Evolutionary conservation across 1,284 basidiomycete species (phyloP).

Genomic region (Pisolithus thermaeus): DNA sequence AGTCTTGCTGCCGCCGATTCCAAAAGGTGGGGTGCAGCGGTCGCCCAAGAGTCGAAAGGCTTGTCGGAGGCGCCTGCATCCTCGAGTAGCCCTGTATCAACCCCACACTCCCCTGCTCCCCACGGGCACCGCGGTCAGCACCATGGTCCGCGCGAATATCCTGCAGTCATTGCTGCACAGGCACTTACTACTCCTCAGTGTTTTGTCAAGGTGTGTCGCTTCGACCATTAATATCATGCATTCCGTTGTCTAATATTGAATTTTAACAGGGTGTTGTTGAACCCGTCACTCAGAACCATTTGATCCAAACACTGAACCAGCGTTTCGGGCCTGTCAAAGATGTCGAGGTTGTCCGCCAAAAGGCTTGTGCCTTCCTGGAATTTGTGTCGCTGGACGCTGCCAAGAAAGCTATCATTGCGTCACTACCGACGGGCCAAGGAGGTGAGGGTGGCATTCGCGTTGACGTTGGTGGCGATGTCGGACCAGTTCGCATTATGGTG

Average conservation of each 20-base stretch:
- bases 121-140: constrained; percentile 29
- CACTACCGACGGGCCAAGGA: constrained; percentile 58
- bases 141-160: constrained; percentile 34
- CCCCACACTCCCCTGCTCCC: constrained; percentile 45
- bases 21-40: constrained; percentile 74
- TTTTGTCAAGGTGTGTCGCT: constrained; percentile 75
- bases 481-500: constrained; percentile 61
- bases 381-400: constrained; percentile 79
- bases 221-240: neutral
- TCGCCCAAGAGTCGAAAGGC: constrained; percentile 68
- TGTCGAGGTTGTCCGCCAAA: constrained; percentile 80
- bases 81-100: constrained; percentile 37
- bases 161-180: constrained; percentile 50
- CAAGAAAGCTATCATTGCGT: constrained; percentile 76
- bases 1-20: constrained; percentile 79
- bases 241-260: constrained; percentile 4
- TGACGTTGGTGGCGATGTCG: constrained; percentile 48
- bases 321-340: constrained; percentile 88
- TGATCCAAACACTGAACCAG: constrained; percentile 53
- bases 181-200: constrained; percentile 66
- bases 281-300: constrained; percentile 54
- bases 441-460: constrained; percentile 88
- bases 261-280: constrained; percentile 64
- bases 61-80: constrained; percentile 55
- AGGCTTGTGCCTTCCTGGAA: constrained; percentile 94